Percentiles rank a stretch among this genome's conserved stretches.
Evolutionary conservation across 164 flowering plant species (phyloP).

Genomic region (Tinospora cordifolia): DNA sequence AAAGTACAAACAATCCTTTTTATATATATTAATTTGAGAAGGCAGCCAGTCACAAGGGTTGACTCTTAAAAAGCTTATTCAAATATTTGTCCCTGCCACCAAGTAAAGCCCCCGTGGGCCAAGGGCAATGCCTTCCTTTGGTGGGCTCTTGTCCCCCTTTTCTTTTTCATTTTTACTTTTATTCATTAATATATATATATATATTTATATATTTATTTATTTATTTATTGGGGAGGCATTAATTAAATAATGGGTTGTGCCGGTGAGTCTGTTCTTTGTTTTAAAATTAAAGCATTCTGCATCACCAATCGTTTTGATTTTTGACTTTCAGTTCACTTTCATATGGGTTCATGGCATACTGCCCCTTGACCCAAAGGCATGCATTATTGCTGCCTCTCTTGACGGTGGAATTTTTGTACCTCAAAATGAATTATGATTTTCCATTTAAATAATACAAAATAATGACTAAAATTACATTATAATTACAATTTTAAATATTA

Average conservation of each 20-base stretch:
- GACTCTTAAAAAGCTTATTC: neutral
- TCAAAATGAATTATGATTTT: too few species aligned
- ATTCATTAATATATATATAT: too few species aligned
- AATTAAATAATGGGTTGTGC: neutral
- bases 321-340: constrained; percentile 1
- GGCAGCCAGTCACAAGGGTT: neutral
- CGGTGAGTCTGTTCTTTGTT: neutral
- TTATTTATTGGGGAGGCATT: neutral
- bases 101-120: neutral
- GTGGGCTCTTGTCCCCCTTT: neutral
- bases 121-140: neutral
- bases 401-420: neutral
- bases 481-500: too few species aligned
- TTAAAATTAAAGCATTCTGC: neutral
- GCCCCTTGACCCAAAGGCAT: neutral
- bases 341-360: neutral
- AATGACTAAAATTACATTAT: too few species aligned
- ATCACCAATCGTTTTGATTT: too few species aligned
- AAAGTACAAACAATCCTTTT: too few species aligned
- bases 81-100: neutral
- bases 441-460: too few species aligned
- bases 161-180: neutral
- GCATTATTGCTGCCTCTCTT: neutral
- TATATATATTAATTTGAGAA: neutral
- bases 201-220: neutral